phyloP scores from a whole-genome alignment of 2,329 filamentous ascomycete genomes.

The Tolypocladium ovalisporum region DNA sequence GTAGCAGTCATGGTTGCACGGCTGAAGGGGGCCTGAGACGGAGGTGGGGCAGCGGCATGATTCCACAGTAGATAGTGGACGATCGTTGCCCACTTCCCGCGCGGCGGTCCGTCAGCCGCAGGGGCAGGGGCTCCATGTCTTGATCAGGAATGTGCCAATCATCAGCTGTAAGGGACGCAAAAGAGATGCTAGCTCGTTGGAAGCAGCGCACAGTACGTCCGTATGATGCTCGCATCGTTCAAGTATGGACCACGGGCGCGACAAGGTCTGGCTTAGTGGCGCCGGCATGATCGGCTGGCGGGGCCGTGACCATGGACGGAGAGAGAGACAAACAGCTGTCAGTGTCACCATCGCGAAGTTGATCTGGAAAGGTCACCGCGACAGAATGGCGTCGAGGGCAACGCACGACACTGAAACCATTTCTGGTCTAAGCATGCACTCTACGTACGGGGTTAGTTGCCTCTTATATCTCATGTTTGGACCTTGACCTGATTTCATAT shows the following conservation, averaged over 20 bases:
- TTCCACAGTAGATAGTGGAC: neutral
- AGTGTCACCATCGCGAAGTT: neutral
- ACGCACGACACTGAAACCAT: neutral
- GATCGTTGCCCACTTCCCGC: conserved; percentile 1
- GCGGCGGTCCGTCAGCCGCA: conserved; percentile 2
- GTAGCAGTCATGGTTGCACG: neutral
- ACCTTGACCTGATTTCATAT: neutral
- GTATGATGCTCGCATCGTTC: neutral
- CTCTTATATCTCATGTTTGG: neutral
- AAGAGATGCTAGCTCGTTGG: neutral
- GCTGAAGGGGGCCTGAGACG: neutral
- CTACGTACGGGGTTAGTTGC: neutral
- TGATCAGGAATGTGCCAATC: neutral
- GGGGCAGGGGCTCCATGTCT: neutral
- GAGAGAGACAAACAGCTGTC: neutral
- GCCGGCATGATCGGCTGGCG: conserved; percentile 1
- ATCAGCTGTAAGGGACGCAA: neutral
- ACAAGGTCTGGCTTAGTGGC: neutral
- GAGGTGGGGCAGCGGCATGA: neutral
- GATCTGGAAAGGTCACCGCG: neutral
- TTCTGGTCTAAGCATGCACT: neutral
- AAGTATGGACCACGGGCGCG: neutral
- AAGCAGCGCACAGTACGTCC: too few relatives aligned
- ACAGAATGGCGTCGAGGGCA: neutral
- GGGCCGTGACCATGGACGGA: neutral